Evolutionary conservation across 768 basidiomycete species (phyloP).

Genomic region (Amanita exitialis): DNA sequence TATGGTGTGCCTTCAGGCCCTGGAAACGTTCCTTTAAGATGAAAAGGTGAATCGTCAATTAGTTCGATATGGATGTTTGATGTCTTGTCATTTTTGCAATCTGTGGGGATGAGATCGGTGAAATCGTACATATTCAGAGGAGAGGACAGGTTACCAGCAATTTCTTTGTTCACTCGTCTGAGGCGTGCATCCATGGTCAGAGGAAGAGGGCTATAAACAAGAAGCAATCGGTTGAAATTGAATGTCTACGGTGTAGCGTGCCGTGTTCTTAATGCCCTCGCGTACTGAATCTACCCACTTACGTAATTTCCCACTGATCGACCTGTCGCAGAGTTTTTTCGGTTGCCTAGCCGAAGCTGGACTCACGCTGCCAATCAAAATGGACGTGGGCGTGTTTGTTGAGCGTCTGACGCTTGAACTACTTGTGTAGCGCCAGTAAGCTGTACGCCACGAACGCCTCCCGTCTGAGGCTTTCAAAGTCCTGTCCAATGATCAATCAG

Average conservation of each 20-base stretch:
- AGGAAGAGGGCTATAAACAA: background rate
- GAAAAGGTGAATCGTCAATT: slow-evolving; percentile 83
- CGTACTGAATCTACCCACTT: background rate
- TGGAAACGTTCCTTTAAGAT: slow-evolving; percentile 83
- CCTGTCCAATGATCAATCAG: no score
- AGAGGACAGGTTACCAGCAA: slow-evolving; percentile 42
- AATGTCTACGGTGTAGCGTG: background rate
- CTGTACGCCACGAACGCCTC: no score
- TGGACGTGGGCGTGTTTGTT: no score
- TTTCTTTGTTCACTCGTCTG: slow-evolving; percentile 91
- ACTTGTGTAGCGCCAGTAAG: no score
- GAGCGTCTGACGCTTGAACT: no score
- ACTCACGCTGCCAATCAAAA: no score
- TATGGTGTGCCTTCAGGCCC: slow-evolving; percentile 94
- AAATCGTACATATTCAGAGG: slow-evolving; percentile 1
- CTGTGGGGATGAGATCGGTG: slow-evolving; percentile 26
- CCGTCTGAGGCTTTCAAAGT: no score
- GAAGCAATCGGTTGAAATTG: background rate
- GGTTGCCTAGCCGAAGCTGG: no score
- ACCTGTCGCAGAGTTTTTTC: no score
- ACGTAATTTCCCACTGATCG: background rate
- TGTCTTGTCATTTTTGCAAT: slow-evolving; percentile 92
- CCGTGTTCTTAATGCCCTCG: no score
- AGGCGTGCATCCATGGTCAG: slow-evolving; percentile 74
- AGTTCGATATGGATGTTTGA: slow-evolving; percentile 82